phyloP scores from a whole-genome alignment of 768 basidiomycete species.

The Tricholomella constricta region DNA sequence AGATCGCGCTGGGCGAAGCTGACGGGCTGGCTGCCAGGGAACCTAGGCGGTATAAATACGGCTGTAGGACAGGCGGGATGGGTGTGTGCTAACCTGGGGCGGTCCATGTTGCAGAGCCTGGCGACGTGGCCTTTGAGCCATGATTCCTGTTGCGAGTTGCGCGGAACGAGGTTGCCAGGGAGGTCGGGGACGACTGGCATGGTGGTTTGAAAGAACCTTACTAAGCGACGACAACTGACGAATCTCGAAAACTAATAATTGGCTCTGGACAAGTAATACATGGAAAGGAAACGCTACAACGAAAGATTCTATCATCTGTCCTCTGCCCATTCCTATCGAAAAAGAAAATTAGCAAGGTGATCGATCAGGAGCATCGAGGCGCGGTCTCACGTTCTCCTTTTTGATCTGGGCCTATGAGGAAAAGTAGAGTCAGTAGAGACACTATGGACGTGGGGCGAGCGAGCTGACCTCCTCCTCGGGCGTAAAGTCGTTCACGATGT shows the following conservation, averaged over 20 bases:
- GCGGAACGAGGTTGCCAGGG: slow-evolving; percentile 60
- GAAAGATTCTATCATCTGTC: slow-evolving; percentile 60
- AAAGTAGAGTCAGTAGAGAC: slow-evolving; percentile 12
- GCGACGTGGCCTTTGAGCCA: slow-evolving; percentile 71
- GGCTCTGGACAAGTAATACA: slow-evolving; percentile 15
- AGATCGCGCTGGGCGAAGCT: slow-evolving; percentile 79
- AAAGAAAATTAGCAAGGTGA: slow-evolving; percentile 17
- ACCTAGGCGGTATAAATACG: slow-evolving; percentile 45
- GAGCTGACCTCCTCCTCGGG: slow-evolving; percentile 92
- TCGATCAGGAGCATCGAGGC: slow-evolving; percentile 2
- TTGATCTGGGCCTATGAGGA: slow-evolving; percentile 88
- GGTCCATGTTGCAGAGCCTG: slow-evolving; percentile 61
- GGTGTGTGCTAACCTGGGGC: slow-evolving; percentile 53
- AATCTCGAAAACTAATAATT: too few species aligned
- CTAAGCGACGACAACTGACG: slow-evolving; percentile 3
- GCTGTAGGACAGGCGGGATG: too few species aligned
- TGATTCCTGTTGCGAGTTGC: slow-evolving; percentile 57
- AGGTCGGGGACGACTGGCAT: slow-evolving; percentile 71
- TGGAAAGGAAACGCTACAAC: slow-evolving; percentile 19
- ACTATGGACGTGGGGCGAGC: slow-evolving; percentile 10
- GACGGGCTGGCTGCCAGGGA: slow-evolving; percentile 95
- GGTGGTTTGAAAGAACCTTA: too few species aligned
- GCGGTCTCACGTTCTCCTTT: slow-evolving; percentile 89
- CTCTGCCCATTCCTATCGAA: slow-evolving; percentile 87
- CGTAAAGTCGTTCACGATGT: slow-evolving; percentile 98